These are phyloP conservation scores for Diaporthe sp. DNA, from an alignment of 2,329 filamentous ascomycete species.

Conservation along the genomic window DNA sequence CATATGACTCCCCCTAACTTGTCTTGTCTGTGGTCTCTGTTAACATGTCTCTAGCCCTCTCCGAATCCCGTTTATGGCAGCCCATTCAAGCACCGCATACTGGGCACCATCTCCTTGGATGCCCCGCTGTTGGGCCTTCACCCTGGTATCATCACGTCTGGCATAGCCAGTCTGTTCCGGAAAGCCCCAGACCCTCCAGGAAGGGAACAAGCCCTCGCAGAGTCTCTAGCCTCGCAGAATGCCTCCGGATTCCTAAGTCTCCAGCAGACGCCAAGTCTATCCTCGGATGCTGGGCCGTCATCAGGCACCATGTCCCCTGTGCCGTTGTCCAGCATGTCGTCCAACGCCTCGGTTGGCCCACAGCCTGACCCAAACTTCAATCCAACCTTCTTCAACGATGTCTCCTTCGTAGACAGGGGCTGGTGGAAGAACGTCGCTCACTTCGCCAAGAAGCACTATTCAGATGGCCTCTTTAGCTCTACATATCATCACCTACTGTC, in stretches of 20 bases:
- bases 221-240: constrained; percentile 39
- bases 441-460: constrained; percentile 84
- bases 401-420: constrained; percentile 76
- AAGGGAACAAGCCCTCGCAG: constrained; percentile 43
- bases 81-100: constrained; percentile 78
- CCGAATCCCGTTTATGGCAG: constrained; percentile 50
- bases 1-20: constrained; percentile 36
- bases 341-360: constrained; percentile 43
- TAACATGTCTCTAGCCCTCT: constrained; percentile 50
- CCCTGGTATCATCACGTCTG: constrained; percentile 86
- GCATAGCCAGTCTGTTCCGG: constrained; percentile 83
- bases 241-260: constrained; percentile 44
- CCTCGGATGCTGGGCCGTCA: constrained; percentile 29
- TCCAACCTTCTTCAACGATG: constrained; percentile 81
- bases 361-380: constrained; percentile 77
- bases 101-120: constrained; percentile 87
- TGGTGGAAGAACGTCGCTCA: constrained; percentile 78
- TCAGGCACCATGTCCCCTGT: constrained; percentile 44
- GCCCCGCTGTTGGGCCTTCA: constrained; percentile 91
- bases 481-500: constrained; percentile 82
- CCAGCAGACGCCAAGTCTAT: constrained; percentile 44
- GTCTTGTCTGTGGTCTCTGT: neutral
- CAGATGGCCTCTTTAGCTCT: constrained; percentile 77
- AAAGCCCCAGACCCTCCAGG: constrained; percentile 54
- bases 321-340: constrained; percentile 37